Conservation (phyloP, 2,329 filamentous ascomycete genomes). For the Fusarium albosuccineum region DNA sequence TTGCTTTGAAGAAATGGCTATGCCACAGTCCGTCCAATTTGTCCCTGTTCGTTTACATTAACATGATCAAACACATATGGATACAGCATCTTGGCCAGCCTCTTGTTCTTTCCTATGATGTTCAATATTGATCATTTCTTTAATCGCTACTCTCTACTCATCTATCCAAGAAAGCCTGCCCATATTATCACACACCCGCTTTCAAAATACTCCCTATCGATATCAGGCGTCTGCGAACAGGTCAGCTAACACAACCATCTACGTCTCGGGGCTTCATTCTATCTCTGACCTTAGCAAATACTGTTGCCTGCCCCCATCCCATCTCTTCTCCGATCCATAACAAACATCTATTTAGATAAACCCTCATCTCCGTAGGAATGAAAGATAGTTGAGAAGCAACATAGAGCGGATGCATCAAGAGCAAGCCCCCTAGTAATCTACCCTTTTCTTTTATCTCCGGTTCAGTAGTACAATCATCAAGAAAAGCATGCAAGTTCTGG, state of each 20-base stretch:
- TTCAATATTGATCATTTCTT: no score
- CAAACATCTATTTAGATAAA: background rate
- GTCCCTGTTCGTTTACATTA: no score
- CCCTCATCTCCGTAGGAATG: background rate
- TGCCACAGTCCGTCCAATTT: no score
- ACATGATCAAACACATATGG: background rate
- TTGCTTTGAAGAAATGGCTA: background rate
- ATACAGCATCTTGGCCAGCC: background rate
- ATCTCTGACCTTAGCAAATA: background rate
- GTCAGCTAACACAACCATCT: background rate
- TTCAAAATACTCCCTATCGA: background rate
- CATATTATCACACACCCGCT: conserved; percentile 7
- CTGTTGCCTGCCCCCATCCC: background rate
- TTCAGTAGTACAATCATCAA: background rate
- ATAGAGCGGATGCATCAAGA: background rate
- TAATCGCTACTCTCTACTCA: no score
- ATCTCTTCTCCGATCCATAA: background rate
- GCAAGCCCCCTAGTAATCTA: background rate
- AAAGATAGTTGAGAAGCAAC: background rate
- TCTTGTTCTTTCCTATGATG: no score
- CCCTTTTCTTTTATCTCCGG: background rate
- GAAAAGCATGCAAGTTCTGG: background rate
- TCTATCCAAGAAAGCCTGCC: background rate
- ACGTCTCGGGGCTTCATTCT: no score
- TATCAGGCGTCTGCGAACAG: background rate